Evolutionary conservation across 2,329 filamentous ascomycete species (phyloP), one percentile per base, ranked within the genome.

Genomic region (Ophiostoma quercus): DNA sequence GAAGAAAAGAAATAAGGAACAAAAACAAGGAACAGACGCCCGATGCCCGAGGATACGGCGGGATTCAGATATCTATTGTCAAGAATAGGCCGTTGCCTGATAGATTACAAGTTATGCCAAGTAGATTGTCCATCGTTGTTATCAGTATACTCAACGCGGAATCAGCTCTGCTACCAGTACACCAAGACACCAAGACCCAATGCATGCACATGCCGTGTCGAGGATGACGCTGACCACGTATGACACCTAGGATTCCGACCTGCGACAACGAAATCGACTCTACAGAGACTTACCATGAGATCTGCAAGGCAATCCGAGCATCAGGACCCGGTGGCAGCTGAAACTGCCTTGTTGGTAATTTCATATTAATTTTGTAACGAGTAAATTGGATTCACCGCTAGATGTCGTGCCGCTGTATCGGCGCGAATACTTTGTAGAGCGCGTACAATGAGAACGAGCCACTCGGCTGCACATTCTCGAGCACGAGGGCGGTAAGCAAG

Each of bases 381-480:
- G 3, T 19, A 47, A 47, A 8, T n/a, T 19, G 41, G 43, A 47
- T 69, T 67, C 67, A 69, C 67, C 67, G 65, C 67, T 34, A 63
- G 67, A 68, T 71, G 70, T 39, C 32, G 65, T 65, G 25, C 54
- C n/a, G n/a, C 19, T 9, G 9, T 57, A 34, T 63, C 60, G 29
- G 60, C 16, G 60, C 16, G 25, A 34, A 34, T 34, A 34, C 34
- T 34, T 6, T 34, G n/a, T 3, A 34, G 34, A 34, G 22, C n/a
- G n/a, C 32, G 47, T 22, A 39, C 54, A 14, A 57, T 34, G 11
- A 4, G 67, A 25, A 62, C 43, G 69, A 67, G 39, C 69, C 69
- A 71, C 67, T 71, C 62, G 69, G 51, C 67, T 71, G 69, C 54
- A 32, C 4, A 60, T 39, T n/a, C 32, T 47, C 12, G 5, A 39